Conservation (phyloP, 495 filamentous ascomycete species). For the Bombardia bombarda region DNA sequence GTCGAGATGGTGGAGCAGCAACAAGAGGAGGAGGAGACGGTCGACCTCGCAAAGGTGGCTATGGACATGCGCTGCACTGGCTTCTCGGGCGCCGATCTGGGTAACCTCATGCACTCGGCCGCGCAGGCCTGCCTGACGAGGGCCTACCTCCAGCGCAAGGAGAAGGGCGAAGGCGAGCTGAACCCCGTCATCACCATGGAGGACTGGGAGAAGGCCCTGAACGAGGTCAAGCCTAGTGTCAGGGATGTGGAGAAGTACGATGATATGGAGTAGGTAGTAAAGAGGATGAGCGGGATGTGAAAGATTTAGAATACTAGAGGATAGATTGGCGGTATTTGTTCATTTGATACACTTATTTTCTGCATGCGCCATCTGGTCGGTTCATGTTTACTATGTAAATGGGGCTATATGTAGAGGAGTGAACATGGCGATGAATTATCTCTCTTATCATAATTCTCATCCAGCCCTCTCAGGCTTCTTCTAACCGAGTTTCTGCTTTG, state of each 20-base stretch:
- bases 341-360: too few relatives aligned
- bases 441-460: too few relatives aligned
- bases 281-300: too few relatives aligned
- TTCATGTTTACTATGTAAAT: too few relatives aligned
- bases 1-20: conserved; percentile 13
- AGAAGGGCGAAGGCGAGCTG: conserved; percentile 3
- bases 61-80: conserved; percentile 61
- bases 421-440: too few relatives aligned
- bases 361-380: too few relatives aligned
- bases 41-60: conserved; percentile 51
- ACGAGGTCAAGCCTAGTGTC: conserved; percentile 72
- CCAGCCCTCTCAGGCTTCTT: too few relatives aligned
- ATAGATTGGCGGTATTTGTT: too few relatives aligned
- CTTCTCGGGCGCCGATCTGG: conserved; percentile 86
- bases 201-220: conserved; percentile 72
- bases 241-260: conserved; percentile 40
- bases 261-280: conserved; percentile 6
- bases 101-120: conserved; percentile 66
- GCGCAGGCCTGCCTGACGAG: conserved; percentile 68
- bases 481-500: too few relatives aligned
- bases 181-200: conserved; percentile 48
- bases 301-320: too few relatives aligned
- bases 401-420: too few relatives aligned
- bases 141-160: conserved; percentile 22
- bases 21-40: conserved; percentile 20